Base-by-base conservation (phyloP, 306 rosid genomes). In the Dalbergia cochinchinensis region DNA sequence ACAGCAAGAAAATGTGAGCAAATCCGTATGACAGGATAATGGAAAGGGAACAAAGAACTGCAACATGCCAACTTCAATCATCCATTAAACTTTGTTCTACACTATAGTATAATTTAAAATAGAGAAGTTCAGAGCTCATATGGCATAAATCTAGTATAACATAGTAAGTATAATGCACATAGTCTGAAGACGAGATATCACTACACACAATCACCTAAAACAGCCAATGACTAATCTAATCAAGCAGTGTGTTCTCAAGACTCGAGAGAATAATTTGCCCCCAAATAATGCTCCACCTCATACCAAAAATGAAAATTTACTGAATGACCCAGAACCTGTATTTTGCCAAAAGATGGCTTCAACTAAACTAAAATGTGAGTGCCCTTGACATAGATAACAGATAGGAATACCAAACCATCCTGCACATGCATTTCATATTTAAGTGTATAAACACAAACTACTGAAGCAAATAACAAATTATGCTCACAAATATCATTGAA, bases 11-110 rank as follows among this genome's bases (percentile, higher is more conserved):
- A 62, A 63, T 4, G 31, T 10, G 41, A 15, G 51, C 3, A 22
- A 68, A 42, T 31, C n/a, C 4, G 15, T 7, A 65, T 51, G 69
- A 37, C 31, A 4, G 53, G 55, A 69, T 16, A 19, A 35, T 39
- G 13, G 33, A 69, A 16, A 16, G 6, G 11, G n/a, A 12, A 73
- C 33, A 54, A 53, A 11, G 34, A 65, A 44, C 44, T 39, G 53
- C 16, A 16, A 61, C 51, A 69, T n/a, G 73, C 61, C 77, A 74
- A n/a, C 44, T 63, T 55, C 61, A 70, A 19, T 33, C 47, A 26
- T 83, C 22, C 16, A 5, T 50, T 63, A 76, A 51, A 7, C 37
- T 26, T 2, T 54, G 45, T 55, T 55, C 34, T 42, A 76, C 53
- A 61, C 7, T 51, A 69, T 37, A 31, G 12, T 44, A 20, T 65